A percentile compares a stretch with the other conserved stretches of the same genome.
These are phyloP conservation scores for Teunomyces barrocoloradensis DNA, from an alignment of 805 yeast species.

Conservation along the genomic window DNA sequence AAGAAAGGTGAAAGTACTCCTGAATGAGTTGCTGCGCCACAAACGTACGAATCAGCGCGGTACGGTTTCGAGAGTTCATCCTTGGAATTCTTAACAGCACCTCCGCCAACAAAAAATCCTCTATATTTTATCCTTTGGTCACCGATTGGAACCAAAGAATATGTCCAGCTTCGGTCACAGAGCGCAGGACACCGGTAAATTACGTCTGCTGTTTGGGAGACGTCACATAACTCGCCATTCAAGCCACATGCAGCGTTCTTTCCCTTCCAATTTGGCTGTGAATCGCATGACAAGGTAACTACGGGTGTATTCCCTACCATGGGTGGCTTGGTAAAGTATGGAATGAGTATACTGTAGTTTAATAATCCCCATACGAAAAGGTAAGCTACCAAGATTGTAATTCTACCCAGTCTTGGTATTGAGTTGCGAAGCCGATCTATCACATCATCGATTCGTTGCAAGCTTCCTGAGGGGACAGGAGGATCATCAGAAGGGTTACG, in stretches of 20 bases:
- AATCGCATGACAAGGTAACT: constrained; percentile 48
- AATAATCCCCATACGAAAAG: constrained; percentile 46
- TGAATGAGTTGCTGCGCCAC: constrained; percentile 88
- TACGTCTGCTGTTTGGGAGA: constrained; percentile 43
- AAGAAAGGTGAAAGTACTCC: constrained; percentile 68
- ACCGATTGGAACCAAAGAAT: constrained; percentile 74
- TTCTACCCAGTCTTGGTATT: constrained; percentile 23
- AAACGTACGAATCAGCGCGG: constrained; percentile 84
- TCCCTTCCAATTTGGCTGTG: constrained; percentile 62
- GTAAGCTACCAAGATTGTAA: constrained; percentile 35
- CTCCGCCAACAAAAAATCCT: constrained; percentile 79
- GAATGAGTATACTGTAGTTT: constrained; percentile 36
- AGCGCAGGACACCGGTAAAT: constrained; percentile 82
- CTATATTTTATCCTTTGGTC: constrained; percentile 62
- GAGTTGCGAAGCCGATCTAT: constrained; percentile 38
- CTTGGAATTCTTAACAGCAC: constrained; percentile 22
- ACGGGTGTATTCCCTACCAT: constrained; percentile 25
- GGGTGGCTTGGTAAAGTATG: constrained; percentile 42
- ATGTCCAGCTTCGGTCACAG: constrained; percentile 78
- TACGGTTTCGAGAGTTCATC: constrained; percentile 56
- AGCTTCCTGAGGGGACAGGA: constrained; percentile 9
- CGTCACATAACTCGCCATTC: constrained; percentile 58
- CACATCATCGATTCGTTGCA: constrained; percentile 38
- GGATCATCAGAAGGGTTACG: constrained; percentile 12
- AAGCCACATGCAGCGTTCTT: constrained; percentile 75